Evolutionary conservation across 192 early-diverging fungal species (phyloP), one percentile per base, ranked within the genome.

Genomic region (Pecoramyces ruminantium): DNA sequence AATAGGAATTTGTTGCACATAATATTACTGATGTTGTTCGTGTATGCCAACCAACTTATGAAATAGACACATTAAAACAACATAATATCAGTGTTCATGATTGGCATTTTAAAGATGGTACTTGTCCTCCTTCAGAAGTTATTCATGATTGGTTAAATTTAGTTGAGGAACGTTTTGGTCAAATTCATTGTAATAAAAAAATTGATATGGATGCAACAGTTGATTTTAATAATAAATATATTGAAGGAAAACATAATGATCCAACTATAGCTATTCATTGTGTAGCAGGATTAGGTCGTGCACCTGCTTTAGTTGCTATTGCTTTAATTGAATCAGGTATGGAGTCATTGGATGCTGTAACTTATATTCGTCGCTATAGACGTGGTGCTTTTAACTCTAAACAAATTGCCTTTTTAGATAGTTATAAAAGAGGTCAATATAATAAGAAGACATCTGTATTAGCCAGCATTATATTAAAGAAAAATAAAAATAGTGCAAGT

Each of bases 41-140:
- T n/a, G 92, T 92, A 2, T 94, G 94, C 82, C 93, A 95, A 78
- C 92, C 94, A 9, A 94, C 94, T n/a, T 95, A 95, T 84, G 82
- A 87, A 28, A 88, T 85, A 15, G 86, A 84, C 15, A 83, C 86
- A 12, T 79, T 94, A 38, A 85, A 83, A 14, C 83, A 84, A 34
- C 83, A 88, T 29, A 90, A 90, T 30, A 93, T 95, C 81, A 81
- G 87, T 81, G 90, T 94, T 13, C 89, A 93, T 86, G 81, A 85
- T 30, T 80, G 77, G 83, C 78, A 80, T 13, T 85, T 86, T 78
- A 11, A 81, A 16, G 85, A 86, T 78, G 84, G 85, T 9, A 81
- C 78, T 6, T 79, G 88, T 13, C 94, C 94, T 77, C 93, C 93
- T 29, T 78, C 85, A 4, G 77, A 83, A 17, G 86, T 94, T 40